Evolutionary conservation across 768 basidiomycete species (phyloP).

Genomic region (Mycena indigotica): DNA sequence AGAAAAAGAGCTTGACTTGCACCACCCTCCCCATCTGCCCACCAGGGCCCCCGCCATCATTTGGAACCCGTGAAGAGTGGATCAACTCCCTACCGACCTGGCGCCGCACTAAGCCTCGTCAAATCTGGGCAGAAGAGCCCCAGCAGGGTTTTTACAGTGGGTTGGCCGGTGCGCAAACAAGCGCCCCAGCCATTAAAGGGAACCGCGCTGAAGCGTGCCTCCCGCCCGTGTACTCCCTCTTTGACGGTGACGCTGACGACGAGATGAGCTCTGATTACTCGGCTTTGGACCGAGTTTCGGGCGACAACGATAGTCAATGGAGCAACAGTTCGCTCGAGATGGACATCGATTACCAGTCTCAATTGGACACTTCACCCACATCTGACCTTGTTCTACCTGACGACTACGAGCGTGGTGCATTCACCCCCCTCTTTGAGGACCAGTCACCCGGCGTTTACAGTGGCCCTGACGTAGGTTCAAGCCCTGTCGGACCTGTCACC

Average conservation of each 20-base stretch:
- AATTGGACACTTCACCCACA: conserved; percentile 17
- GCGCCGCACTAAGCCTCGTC: conserved; percentile 68
- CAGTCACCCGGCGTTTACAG: conserved; percentile 57
- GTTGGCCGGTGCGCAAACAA: conserved; percentile 69
- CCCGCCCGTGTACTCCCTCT: conserved; percentile 63
- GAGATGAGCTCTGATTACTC: conserved; percentile 47
- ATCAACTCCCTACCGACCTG: conserved; percentile 70
- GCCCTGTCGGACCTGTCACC: conserved; percentile 73
- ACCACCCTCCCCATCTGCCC: conserved; percentile 64
- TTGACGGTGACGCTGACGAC: conserved; percentile 42
- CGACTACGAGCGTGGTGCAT: conserved; percentile 47
- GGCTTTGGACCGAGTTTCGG: conserved; percentile 35
- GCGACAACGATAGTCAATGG: conserved; percentile 42
- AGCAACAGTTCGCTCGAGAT: conserved; percentile 36
- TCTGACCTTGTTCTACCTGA: conserved; percentile 31
- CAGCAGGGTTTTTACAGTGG: conserved; percentile 68
- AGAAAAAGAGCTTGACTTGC: conserved; percentile 48
- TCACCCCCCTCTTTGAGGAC: conserved; percentile 67
- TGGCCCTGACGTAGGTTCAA: conserved; percentile 58
- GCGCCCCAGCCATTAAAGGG: conserved; percentile 87
- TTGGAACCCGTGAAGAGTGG: conserved; percentile 73
- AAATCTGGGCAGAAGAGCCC: conserved; percentile 63
- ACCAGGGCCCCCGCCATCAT: conserved; percentile 62
- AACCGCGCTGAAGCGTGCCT: conserved; percentile 79
- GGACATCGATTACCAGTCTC: conserved; percentile 31